Base-by-base conservation (phyloP, 1,139 yeast genomes). In the Kurtzmaniella quercitrusa region DNA sequence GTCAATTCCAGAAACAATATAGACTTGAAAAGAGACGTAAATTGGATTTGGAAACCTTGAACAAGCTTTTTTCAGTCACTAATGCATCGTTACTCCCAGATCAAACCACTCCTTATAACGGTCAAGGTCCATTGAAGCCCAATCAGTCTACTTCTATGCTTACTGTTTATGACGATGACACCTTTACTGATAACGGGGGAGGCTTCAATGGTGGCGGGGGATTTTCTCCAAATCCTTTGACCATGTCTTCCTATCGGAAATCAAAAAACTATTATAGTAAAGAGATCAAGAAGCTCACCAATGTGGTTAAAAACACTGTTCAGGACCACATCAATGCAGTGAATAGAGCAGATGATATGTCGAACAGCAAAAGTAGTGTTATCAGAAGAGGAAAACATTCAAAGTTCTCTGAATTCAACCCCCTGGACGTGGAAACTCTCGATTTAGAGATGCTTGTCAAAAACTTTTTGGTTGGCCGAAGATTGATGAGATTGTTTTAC, bases 221-320 rank as follows among this genome's bases (percentile, higher is more conserved):
- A 15, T 7, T 60, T 69, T 2, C 65, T 62, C 19, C 64, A 21
- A 29, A 29, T 33, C 23, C 18, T 3, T 29, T 9, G 4, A 18
- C 42, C 4, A 27, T 43, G 18, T 44, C 46, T 10, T 53, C 61
- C 4, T 51, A 53, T 34, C 57, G 55, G 39, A 63, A 55, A 45
- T 62, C 58, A 47, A 65, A 55, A 47, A 59, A 58, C 45, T 59
- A 63, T 43, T 72, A 72, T 45, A 64, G 75, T 24, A 66, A 67
- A 47, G 77, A 85, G 55, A 66, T 84, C 42, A 77, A 82, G 48
- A 84, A 83, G 42, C 65, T 85, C 44, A 81, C 82, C 34, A 81
- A 77, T 54, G 86, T 73, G 23, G 88, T 87, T 37, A 86, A 85
- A 52, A 77, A 77, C 23, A 84, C 91, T 0, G 88, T 87, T 40